phyloP scores from a whole-genome alignment of 768 basidiomycete species.

The Dacryopinax primogenitus region DNA sequence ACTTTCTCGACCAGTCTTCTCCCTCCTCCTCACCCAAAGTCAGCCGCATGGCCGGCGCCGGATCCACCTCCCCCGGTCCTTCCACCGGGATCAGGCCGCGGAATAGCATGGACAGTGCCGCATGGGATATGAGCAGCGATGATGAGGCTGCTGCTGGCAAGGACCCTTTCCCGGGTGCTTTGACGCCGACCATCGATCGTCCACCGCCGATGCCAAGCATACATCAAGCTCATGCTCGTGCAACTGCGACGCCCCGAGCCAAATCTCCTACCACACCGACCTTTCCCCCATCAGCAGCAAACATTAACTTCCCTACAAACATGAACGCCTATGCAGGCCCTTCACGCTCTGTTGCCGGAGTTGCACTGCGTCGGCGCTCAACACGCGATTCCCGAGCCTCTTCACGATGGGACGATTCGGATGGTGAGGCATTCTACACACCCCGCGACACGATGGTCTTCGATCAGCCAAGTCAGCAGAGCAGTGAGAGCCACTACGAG shows the following conservation, averaged over 20 bases:
- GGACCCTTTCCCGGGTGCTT: conserved; percentile 1
- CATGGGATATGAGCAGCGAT: conserved; percentile 5
- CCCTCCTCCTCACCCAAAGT: not conserved
- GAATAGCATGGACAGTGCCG: conserved; percentile 3
- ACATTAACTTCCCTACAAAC: not conserved
- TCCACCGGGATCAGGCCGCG: not conserved
- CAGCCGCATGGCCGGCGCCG: not conserved
- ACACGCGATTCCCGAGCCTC: not conserved
- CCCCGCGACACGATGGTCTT: not conserved
- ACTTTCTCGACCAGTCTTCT: conserved; percentile 7
- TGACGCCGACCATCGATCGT: not conserved
- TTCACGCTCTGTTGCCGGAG: not conserved
- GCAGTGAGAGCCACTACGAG: not conserved
- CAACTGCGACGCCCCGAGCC: not conserved
- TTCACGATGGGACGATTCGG: not conserved
- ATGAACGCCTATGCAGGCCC: not conserved
- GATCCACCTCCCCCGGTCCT: not conserved
- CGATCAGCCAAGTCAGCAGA: not conserved
- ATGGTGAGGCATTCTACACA: not conserved
- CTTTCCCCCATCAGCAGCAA: not conserved
- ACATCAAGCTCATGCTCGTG: not conserved
- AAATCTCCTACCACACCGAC: not conserved
- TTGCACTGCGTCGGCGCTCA: not conserved
- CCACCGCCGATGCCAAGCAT: not conserved
- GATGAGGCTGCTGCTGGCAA: not conserved